Base-by-base conservation (phyloP, 257 asterid species). In the Lycium ferocissimum region DNA sequence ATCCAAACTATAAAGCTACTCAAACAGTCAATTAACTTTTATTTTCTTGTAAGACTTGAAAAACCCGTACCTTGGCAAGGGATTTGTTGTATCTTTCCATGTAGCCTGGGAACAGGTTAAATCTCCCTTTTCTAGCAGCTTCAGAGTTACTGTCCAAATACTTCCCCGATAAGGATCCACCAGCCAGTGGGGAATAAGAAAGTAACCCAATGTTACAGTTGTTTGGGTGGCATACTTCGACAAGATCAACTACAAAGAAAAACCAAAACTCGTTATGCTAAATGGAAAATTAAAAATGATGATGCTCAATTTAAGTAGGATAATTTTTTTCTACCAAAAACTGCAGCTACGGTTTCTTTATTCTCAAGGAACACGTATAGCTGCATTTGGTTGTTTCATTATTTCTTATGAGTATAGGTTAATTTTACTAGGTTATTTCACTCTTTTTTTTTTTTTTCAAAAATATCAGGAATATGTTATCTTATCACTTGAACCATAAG, bases 71-170 rank as follows among this genome's bases (percentile, higher is more conserved):
- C 93, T 93, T 92, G 70, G 97, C 73, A 40, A 88, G 79, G 26
- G 98, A 96, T 83, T 86, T 91, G 45, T 91, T 92, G 94, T 93
- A 96, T 94, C 99, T 91, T 83, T 93, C 97, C 98, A 94, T 96
- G 92, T 93, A 96, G 62, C 98, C 94, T 0, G 98, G 98, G 83
- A 93, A 96, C 83, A 94, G 91, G 87, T 94, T 90, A 3, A 96
- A 78, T 88, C 99, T 92, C 85, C 99, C 99, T 54, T 26, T 90
- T 83, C 84, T 91, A 4, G 99, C 94, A 85, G 94, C 98, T 84
- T 93, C 93, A 37, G 99, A 93, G 53, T 89, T 84, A 18, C 51
- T 75, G 87, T 94, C 95, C 63, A 96, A 91, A 89, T 96, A 96
- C 85, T 96, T 96, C 59, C 98, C 99, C 0, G 92, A 85, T 89